These are phyloP conservation scores for Cercospora sp. DNA, from an alignment of 2,329 filamentous ascomycete genomes.

Conservation along the genomic window DNA sequence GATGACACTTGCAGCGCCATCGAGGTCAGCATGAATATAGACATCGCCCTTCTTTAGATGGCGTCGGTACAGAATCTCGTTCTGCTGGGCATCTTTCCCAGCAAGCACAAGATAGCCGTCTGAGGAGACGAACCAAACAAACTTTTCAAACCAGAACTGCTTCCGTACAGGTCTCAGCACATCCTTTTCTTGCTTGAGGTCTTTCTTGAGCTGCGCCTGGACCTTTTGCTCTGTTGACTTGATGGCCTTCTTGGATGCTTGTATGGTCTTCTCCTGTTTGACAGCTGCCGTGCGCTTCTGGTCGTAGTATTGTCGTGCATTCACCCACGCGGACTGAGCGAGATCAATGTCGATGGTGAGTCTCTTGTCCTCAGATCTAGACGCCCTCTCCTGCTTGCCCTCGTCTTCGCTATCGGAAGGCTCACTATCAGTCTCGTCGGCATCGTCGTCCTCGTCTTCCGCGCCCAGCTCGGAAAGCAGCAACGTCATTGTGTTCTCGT, in stretches of 20 bases:
- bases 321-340: conserved; percentile 77
- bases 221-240: conserved; percentile 92
- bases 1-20: conserved; percentile 79
- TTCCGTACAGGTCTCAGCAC: conserved; percentile 78
- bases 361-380: conserved; percentile 42
- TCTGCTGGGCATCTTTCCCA: conserved; percentile 84
- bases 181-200: conserved; percentile 87
- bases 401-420: conserved; percentile 62
- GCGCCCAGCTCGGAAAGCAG: conserved; percentile 69
- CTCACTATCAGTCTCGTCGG: conserved; percentile 66
- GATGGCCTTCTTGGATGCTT: conserved; percentile 77
- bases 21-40: conserved; percentile 86
- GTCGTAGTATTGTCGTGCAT: conserved; percentile 88
- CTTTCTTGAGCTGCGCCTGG: conserved; percentile 77
- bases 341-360: conserved; percentile 84
- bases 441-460: conserved; percentile 59
- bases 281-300: conserved; percentile 79
- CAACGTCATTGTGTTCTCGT: conserved; percentile 86
- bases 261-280: conserved; percentile 83
- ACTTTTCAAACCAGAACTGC: conserved; percentile 96
- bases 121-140: conserved; percentile 89
- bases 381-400: conserved; percentile 43
- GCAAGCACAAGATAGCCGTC: conserved; percentile 90
- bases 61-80: conserved; percentile 84
- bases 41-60: conserved; percentile 87